Conservation (phyloP, 2,329 filamentous ascomycete species). For the Paecilomyces variotii region DNA sequence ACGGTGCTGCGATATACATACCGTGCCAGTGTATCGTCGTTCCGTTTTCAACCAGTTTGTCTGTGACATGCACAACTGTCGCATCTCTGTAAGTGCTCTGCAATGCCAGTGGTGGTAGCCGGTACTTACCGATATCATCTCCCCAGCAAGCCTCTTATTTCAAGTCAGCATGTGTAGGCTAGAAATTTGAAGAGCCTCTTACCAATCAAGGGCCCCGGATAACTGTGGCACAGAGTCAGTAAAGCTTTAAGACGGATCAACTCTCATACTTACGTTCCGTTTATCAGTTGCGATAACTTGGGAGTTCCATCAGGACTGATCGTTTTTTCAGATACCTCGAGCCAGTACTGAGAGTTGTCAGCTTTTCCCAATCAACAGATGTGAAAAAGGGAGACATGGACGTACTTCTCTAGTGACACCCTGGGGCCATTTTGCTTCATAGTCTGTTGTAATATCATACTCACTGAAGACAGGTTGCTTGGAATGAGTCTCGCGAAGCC, state of each 20-base stretch:
- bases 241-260: not conserved
- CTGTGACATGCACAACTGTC: conserved; percentile 1
- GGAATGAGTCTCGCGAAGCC: not conserved
- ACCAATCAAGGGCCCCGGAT: not conserved
- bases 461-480: conserved; percentile 1
- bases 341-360: not conserved
- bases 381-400: not conserved
- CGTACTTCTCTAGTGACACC: not conserved
- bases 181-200: not conserved
- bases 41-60: conserved; percentile 5
- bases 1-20: not conserved
- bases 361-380: not conserved
- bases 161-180: not conserved
- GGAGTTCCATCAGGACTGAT: not conserved
- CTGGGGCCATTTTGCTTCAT: not conserved
- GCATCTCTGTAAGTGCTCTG: not conserved
- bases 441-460: not conserved
- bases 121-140: not conserved
- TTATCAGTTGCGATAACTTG: not conserved
- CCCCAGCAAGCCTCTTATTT: not conserved
- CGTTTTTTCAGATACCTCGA: not conserved
- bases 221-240: not conserved
- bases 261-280: not conserved
- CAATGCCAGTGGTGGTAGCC: not conserved
- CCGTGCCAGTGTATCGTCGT: conserved; percentile 10